Evolutionary conservation across 768 basidiomycete genomes (phyloP), one percentile per base, ranked within the genome.

Genomic region (Tylopilus sp.): DNA sequence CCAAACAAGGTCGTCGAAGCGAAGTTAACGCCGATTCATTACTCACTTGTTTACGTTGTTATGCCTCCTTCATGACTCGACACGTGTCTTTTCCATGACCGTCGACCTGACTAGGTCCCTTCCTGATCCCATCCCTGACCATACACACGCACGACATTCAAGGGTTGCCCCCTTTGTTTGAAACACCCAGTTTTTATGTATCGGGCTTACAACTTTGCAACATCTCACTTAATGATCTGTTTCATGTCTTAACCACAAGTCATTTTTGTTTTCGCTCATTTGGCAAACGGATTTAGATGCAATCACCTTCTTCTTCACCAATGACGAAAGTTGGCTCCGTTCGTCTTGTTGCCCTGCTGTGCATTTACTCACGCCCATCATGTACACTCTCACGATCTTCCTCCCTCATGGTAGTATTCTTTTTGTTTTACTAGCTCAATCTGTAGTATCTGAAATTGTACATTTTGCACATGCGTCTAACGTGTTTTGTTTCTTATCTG

Each of bases 241-340:
- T 56, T 50, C 51, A 47, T 47, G 17, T 45, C 38, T 36, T 35
- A 30, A n/a, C 40, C 39, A 21, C 13, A 12, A 33, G 28, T 59
- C 21, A 44, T 31, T 25, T n/a, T 28, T 48, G 15, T 38, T 25
- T 41, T 46, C 43, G 12, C 26, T 28, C 31, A 39, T 30, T 28
- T 38, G 47, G 44, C 23, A 36, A 45, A 43, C 30, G 59, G 55
- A 58, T 53, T 25, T 60, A 53, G 59, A 60, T 46, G 44, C 41
- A 46, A 35, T 35, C 41, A 17, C 8, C 36, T 13, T 21, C 21
- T 33, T 28, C 8, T 15, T 23, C 10, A 28, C 0, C 30, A 11
- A 46, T 17, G 17, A 38, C 44, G 15, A 33, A 42, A 50, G 15
- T 41, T n/a, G 6, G 26, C 22, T 17, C 33, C 23, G 17, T 13